Base-by-base conservation (phyloP, 2,329 filamentous ascomycete genomes). In the Ophiostoma triangulosporum region DNA sequence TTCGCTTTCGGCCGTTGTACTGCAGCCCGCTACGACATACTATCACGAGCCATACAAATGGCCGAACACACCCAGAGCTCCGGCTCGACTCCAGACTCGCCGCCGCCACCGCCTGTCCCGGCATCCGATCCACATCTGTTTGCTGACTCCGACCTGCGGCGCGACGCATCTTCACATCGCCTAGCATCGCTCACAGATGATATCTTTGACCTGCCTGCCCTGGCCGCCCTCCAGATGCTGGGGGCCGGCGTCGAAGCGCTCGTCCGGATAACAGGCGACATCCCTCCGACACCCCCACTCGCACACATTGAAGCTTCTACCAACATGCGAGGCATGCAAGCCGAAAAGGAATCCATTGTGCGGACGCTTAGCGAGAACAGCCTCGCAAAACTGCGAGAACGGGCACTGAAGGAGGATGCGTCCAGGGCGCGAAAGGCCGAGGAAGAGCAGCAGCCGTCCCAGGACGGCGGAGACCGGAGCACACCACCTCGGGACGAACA, bases 221-320 rank as follows among this genome's bases (percentile, higher is more conserved):
- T 83, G 51, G 81, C 81, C 2, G 90, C 90, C 5, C 76, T 97
- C 63, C 86, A 84, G 63, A 72, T 95, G 58, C 76, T 97, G n/a
- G 83, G 83, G 60, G 75, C 80, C 36, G 80, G 80, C 55, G 72
- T 89, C 56, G 84, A 89, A 61, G 75, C 80, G 4, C 74, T 93
- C 51, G 83, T 88, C 27, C 76, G 77, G 58, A 73, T 83, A 55
- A 87, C 84, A 1, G 85, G 86, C 63, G 87, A 95, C 62, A 74
- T 93, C 12, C 87, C 86, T 22, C 85, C 84, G 15, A 93, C 84
- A n/a, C 86, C 84, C 53, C 84, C 85, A 5, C 76, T 83, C 2
- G 75, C 75, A 52, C 75, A 74, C 24, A 78, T 79, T 0, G 75
- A 75, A 2, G 76, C 81, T n/a, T 81, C 84, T 22, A 56, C 52